These are phyloP conservation scores for Coemansia sp. DNA, from an alignment of 192 early-diverging fungal species.

Conservation along the genomic window DNA sequence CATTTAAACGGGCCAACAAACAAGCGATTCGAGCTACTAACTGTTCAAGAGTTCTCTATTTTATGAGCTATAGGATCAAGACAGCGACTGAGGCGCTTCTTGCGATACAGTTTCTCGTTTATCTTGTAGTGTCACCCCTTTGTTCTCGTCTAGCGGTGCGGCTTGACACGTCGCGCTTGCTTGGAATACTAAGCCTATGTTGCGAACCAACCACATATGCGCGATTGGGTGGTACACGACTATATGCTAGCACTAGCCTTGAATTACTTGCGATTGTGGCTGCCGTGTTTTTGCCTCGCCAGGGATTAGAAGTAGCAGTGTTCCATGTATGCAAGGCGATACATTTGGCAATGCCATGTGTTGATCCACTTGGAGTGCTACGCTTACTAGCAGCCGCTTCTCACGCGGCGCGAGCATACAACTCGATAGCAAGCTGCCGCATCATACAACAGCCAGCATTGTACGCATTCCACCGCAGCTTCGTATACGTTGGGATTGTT, in stretches of 20 bases:
- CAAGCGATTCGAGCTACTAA: not conserved
- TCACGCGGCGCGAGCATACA: not conserved
- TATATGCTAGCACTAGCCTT: not conserved
- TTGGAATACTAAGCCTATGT: not conserved
- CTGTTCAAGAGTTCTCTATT: not conserved
- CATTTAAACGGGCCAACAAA: not conserved
- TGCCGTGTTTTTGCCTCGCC: not conserved
- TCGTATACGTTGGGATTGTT: not conserved
- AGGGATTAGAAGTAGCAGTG: not conserved
- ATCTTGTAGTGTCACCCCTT: not conserved
- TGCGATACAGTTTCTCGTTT: not conserved
- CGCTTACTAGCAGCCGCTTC: not conserved
- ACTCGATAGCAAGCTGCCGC: not conserved
- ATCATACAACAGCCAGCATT: not conserved
- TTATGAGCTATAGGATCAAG: conserved; percentile 7
- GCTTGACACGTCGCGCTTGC: not conserved
- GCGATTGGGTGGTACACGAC: not conserved
- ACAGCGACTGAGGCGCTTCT: not conserved
- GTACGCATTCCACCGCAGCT: not conserved
- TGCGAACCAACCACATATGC: not conserved
- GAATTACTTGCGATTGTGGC: not conserved
- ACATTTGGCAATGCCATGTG: not conserved
- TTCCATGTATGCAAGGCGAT: not conserved
- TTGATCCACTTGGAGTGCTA: not conserved
- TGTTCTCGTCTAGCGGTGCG: not conserved